Conservation (phyloP, 208 protist species). For the Trypanosoma lewisi region DNA sequence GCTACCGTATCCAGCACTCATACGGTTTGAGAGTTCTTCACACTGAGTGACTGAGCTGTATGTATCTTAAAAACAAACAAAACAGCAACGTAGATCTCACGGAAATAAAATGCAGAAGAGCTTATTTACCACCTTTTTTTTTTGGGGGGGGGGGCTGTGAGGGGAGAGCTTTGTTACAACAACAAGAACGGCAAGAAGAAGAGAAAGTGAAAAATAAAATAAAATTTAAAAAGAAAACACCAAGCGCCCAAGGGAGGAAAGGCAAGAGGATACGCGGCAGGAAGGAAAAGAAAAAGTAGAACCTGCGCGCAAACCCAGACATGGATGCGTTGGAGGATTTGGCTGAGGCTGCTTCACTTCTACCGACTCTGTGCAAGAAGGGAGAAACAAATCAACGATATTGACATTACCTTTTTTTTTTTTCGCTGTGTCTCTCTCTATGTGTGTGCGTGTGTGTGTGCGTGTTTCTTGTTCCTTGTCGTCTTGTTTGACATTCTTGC, state of each 20-base stretch:
- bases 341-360: neutral
- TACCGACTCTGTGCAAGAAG: neutral
- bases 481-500: neutral
- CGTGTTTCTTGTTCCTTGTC: neutral
- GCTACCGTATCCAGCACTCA: constrained; percentile 52
- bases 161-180: neutral
- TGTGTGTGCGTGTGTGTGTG: neutral
- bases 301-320: too few species aligned
- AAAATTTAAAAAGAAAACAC: neutral
- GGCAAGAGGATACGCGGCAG: neutral
- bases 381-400: neutral
- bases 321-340: too few species aligned
- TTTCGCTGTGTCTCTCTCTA: neutral
- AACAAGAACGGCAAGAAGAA: neutral
- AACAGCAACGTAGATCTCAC: too few species aligned
- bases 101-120: too few species aligned
- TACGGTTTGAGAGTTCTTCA: neutral
- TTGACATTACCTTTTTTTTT: neutral
- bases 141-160: constrained; percentile 3
- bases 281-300: neutral
- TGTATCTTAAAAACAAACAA: too few species aligned
- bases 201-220: constrained; percentile 6
- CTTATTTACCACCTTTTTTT: constrained; percentile 19
- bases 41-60: neutral
- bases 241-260: neutral